Base-by-base conservation (phyloP, 768 basidiomycete species). In the Phylloporus scabripes region DNA sequence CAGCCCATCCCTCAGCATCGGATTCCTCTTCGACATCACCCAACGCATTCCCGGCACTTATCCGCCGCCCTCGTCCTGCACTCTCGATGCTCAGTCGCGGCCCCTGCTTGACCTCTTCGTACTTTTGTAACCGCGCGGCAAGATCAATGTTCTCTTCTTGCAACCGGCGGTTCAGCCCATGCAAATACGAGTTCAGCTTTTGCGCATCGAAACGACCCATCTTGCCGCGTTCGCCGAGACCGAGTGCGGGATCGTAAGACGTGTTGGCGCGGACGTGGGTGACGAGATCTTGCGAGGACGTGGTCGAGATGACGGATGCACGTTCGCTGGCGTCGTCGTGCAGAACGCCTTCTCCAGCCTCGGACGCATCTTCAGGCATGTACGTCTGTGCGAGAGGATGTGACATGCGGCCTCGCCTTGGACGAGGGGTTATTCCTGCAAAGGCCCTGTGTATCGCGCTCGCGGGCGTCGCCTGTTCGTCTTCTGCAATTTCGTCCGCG, bases 241-340 rank as follows among this genome's bases (percentile, higher is more conserved):
- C 87, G 62, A 89, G 81, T 1, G 82, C 79, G 21, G 87, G 87
- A 59, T 93, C 92, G 53, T 93, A 91, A 7, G 90, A 92, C 11
- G 89, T 88, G 60, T 95, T 94, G 48, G 81, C 85, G 8, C 88
- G 80, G 42, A 72, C 67, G 61, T 89, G 83, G 5, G 83, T 81
- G 2, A 89, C 90, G 36, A 95, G 72, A 62, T 95, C 92, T 55
- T 94, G 87, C 20, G 92, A 92, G 1, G 90, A 92, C 1, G 87
- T 80, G 1, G 86, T 90, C 4, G 90, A 92, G 41, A 88, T 72
- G 64, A 86, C 82, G 1, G 90, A 92, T 0, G 74, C 79, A 34
- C 78, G 73, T 51, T 83, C 84, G 9, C 66, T 67, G 4, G 67
- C 71, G 12, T 73, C 70, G 50, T 82, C 81, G 47, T 76, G 14